Evolutionary conservation across 1,284 basidiomycete genomes (phyloP).

Genomic region (Fomitopsis betulina): DNA sequence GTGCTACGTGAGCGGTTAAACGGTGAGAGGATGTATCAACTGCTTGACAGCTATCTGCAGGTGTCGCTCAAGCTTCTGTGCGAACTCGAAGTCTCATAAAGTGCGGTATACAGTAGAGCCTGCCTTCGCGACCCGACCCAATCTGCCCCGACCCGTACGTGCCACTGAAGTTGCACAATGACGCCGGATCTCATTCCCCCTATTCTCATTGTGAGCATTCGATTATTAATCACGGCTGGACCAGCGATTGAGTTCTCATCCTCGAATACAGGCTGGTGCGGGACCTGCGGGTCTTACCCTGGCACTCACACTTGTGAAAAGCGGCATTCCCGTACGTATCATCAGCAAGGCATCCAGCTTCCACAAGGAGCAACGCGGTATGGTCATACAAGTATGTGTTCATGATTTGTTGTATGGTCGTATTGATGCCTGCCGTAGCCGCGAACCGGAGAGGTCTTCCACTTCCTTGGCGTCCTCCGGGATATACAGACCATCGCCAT

Average conservation of each 20-base stretch:
- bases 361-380: conserved; percentile 19
- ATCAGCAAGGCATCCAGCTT: conserved; percentile 25
- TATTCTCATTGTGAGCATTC: neutral
- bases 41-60: no score
- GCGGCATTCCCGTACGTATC: conserved; percentile 27
- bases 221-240: neutral
- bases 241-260: neutral
- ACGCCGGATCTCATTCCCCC: neutral
- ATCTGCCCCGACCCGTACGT: neutral
- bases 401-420: neutral
- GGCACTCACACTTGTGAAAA: conserved; percentile 16
- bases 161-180: neutral
- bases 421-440: conserved; percentile 5
- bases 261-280: conserved; percentile 14
- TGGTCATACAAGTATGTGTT: conserved; percentile 20
- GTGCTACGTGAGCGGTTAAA: no score
- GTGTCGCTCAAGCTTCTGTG: no score
- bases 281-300: conserved; percentile 19
- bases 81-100: no score
- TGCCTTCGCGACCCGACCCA: neutral
- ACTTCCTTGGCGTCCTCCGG: conserved; percentile 11
- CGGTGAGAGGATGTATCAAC: no score
- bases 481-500: conserved; percentile 6
- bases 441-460: conserved; percentile 13
- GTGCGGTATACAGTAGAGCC: no score